These are phyloP conservation scores for Teunomyces lycoperdinae DNA, from an alignment of 805 yeast genomes.

Conservation along the genomic window DNA sequence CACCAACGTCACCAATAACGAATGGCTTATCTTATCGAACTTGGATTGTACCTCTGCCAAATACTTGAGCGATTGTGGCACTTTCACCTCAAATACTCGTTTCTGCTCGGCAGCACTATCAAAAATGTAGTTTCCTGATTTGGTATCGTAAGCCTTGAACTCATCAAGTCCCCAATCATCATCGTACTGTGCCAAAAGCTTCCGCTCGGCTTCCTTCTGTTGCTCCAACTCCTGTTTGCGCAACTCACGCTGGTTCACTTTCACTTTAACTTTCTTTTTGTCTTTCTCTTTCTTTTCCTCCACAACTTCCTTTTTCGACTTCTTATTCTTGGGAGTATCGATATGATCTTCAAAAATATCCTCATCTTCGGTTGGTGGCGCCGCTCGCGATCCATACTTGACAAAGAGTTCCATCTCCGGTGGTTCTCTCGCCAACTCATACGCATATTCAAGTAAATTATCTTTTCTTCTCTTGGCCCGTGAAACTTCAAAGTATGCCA, in stretches of 20 bases:
- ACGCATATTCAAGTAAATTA: constrained; percentile 48
- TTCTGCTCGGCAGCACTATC: constrained; percentile 30
- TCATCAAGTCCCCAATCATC: constrained; percentile 46
- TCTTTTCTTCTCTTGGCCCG: constrained; percentile 36
- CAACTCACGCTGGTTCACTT: constrained; percentile 11
- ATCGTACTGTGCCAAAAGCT: constrained; percentile 19
- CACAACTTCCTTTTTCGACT: constrained; percentile 1
- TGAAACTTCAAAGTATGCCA: constrained; percentile 26
- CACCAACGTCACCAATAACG: constrained; percentile 15
- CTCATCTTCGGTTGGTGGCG: constrained; percentile 35
- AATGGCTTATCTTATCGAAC: constrained; percentile 15
- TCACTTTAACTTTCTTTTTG: background rate
- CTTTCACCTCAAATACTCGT: constrained; percentile 17
- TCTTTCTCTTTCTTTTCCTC: background rate
- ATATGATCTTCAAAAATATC: constrained; percentile 14
- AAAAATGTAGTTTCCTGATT: constrained; percentile 34
- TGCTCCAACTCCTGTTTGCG: constrained; percentile 14
- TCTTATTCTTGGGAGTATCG: constrained; percentile 13
- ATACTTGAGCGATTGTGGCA: constrained; percentile 24
- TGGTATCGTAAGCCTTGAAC: constrained; percentile 20
- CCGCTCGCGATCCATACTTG: constrained; percentile 39
- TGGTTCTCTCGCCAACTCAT: constrained; percentile 48
- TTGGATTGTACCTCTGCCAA: constrained; percentile 13
- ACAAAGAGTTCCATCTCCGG: constrained; percentile 42
- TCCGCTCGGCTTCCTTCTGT: constrained; percentile 12